Evolutionary conservation across 2,329 filamentous ascomycete species (phyloP), one percentile per base, ranked within the genome.

Genomic region (Hypoxylon sp.): DNA sequence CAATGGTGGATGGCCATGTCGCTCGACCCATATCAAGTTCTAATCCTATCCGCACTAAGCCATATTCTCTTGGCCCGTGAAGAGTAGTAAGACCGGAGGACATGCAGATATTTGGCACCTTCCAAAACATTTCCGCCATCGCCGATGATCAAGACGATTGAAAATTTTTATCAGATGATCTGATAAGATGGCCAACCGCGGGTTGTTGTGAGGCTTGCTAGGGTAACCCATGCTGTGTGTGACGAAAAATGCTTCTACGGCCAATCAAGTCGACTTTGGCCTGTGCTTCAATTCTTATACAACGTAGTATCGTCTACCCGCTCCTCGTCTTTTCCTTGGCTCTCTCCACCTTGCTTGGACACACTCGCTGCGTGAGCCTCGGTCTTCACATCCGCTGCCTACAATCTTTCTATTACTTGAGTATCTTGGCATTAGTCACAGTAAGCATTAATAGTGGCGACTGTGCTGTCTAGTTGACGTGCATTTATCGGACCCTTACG

Each of bases 81-180:
- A 37, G 19, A 39, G 33, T 55, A 68, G 39, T 48, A 51, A 39
- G 29, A 39, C 59, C 59, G 59, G 35, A 13, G 22, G 11, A 5
- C 14, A 14, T 46, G 19, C 19, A 31, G 44, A 39, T 46, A 52
- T 54, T 53, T 56, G 31, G 22, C 44, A 48, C 60, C 69, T 67
- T 70, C 67, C 53, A 46, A 63, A 58, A 60, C 13, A 50, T 42
- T 33, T 17, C 50, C 56, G 17, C 47, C 14, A 24, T 44, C 29
- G 19, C 53, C 35, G 53, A 59, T 42, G 51, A 62, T 64, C 48
- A 48, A 50, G 47, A 59, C 17, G 22, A 13, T 35, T 37, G 61
- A 61, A 70, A 72, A 52, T 63, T 70, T 70, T 69, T 71, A 71
- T 73, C 70, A 69, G 72, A 73, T 73, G 13, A 72, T 73, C 72